Conservation (phyloP, 495 filamentous ascomycete genomes). For the Cercophora samala region DNA sequence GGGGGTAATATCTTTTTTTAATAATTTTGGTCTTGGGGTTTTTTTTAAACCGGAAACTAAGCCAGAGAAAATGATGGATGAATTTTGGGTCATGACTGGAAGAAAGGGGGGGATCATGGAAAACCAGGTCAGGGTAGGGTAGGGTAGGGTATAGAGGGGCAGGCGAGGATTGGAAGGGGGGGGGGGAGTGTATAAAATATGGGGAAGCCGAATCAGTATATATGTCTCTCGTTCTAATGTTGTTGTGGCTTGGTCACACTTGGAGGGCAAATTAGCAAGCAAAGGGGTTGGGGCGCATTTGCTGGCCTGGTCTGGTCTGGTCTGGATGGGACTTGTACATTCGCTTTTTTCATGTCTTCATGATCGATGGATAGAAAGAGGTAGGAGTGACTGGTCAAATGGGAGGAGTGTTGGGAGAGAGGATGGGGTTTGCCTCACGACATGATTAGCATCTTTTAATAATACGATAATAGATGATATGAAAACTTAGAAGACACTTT, state of each 20-base stretch:
- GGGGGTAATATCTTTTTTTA: not conserved
- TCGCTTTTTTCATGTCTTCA: not conserved
- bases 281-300: not conserved
- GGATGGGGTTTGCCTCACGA: no score
- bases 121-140: not conserved
- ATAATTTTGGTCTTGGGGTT: not conserved
- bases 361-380: not conserved
- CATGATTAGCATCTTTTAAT: not conserved
- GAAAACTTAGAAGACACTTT: not conserved
- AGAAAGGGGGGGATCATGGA: not conserved
- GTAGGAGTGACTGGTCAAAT: not conserved
- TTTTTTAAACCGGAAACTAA: not conserved
- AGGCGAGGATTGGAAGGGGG: not conserved
- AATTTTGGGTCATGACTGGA: not conserved
- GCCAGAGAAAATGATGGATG: not conserved
- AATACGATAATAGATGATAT: not conserved
- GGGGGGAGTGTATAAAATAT: not conserved
- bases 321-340: not conserved
- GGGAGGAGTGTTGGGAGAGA: not conserved
- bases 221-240: not conserved
- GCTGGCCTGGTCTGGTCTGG: not conserved
- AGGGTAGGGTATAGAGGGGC: not conserved
- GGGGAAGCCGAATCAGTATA: no score
- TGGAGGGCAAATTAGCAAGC: no score
- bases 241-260: not conserved